These are phyloP conservation scores for Zygotorulaspora florentina DNA, from an alignment of 805 yeast genomes.

Conservation along the genomic window DNA sequence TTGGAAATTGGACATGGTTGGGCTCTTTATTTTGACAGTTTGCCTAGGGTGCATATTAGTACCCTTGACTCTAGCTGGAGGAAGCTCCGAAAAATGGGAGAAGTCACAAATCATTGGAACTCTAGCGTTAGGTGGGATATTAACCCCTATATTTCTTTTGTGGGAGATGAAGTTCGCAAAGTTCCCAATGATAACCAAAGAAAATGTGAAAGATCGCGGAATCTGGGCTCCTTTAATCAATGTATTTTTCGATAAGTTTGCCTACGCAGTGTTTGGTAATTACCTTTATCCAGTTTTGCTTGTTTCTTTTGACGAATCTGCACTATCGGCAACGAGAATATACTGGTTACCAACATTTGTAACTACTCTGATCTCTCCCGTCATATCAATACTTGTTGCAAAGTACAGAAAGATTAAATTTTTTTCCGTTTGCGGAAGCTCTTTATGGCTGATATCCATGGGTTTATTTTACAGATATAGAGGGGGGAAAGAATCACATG, in stretches of 20 bases:
- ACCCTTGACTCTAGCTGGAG: conserved; percentile 77
- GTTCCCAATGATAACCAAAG: conserved; percentile 60
- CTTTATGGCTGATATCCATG: conserved; percentile 55
- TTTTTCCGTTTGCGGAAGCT: conserved; percentile 55
- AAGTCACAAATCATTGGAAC: conserved; percentile 65
- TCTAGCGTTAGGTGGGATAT: conserved; percentile 58
- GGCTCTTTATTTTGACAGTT: conserved; percentile 51
- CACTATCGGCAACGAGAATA: conserved; percentile 62
- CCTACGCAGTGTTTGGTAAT: conserved; percentile 66
- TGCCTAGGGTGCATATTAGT: conserved; percentile 61
- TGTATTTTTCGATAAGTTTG: conserved; percentile 56
- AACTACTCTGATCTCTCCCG: conserved; percentile 55
- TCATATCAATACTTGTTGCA: conserved; percentile 52
- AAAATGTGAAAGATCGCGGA: conserved; percentile 60
- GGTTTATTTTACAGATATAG: conserved; percentile 58
- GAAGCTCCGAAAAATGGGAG: conserved; percentile 50
- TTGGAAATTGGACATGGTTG: conserved; percentile 65
- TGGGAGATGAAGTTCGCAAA: conserved; percentile 57
- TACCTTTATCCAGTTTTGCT: conserved; percentile 62
- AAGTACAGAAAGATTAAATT: conserved; percentile 50
- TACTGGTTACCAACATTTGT: conserved; percentile 58
- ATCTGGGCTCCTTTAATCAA: conserved; percentile 63
- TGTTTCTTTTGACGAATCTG: conserved; percentile 57
- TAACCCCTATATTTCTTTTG: conserved; percentile 51
- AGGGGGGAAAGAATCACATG: conserved; percentile 44